Base-by-base conservation (phyloP, 169 alveolate species). In the Fabrea salina region DNA sequence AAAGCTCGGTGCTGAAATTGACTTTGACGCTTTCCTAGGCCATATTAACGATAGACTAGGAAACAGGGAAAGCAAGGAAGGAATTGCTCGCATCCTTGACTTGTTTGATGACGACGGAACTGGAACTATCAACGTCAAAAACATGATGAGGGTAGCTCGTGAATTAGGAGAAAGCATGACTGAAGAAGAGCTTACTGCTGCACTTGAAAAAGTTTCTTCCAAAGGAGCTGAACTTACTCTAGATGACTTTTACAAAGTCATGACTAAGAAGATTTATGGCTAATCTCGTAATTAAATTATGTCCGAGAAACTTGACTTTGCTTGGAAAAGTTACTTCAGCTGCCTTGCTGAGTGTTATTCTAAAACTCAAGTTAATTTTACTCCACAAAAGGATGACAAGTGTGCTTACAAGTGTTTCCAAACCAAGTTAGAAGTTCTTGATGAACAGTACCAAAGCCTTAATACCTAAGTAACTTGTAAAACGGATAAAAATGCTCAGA, bases 201-300 rank as follows among this genome's bases (percentile, higher is more conserved):
- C 87, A 94, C 85, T 89, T 72, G 96, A 89, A 75, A 83, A 93
- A 82, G 92, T 93, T 40, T 92, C 92, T 71, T 76, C 91, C 43
- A 97, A 98, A 83, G 99, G 98, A 1, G 99, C 97, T 74, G 86
- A 85, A 8, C 88, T 91, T 25, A 82, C 89, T 40, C 86, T 88
- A 50, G 93, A 91, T 30, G 95, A 91, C 72, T 91, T 91, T 81
- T 91, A 91, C 81, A 86, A 86, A 75, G 88, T 91, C 68, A 91
- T 88, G 94, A 91, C 96, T 75, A 98, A 96, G 89, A 96, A 97
- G 86, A 95, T 98, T 53, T 96, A 88, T 68, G 93, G 92, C 49
- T 88, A 90, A 91, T 39, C n/a, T n/a, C n/a, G n/a, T n/a, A n/a
- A n/a, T n/a, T n/a, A n/a, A n/a, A n/a, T n/a, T n/a, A n/a, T 39